These are phyloP conservation scores for Scedosporium dehoogii DNA, from an alignment of 2,329 filamentous ascomycete species.

Conservation along the genomic window DNA sequence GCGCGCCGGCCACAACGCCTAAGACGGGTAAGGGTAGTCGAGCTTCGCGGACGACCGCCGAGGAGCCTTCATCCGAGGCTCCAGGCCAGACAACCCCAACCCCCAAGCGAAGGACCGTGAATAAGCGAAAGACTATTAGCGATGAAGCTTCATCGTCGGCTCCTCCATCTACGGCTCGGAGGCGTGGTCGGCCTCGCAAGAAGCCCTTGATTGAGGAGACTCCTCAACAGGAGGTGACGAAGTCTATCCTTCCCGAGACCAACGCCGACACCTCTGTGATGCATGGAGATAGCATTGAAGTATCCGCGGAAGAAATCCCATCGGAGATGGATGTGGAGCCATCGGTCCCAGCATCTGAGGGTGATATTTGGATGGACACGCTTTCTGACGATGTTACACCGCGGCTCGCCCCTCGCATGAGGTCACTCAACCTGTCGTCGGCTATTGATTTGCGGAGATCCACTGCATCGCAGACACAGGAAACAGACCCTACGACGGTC, in stretches of 20 bases:
- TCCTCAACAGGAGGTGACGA: conserved; percentile 10
- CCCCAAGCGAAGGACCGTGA: background rate
- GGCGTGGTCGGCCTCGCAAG: conserved; percentile 4
- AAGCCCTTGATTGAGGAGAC: conserved; percentile 1
- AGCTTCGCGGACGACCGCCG: background rate
- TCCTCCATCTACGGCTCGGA: background rate
- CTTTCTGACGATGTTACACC: conserved; percentile 28
- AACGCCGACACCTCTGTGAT: conserved; percentile 2
- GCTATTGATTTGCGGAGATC: background rate
- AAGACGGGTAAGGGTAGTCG: background rate
- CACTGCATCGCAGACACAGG: background rate
- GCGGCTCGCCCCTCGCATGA: conserved; percentile 13
- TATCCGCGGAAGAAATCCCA: background rate
- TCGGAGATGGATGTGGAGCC: conserved; percentile 4
- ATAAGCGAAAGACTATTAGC: no score
- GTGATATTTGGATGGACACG: conserved; percentile 37
- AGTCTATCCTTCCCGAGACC: conserved; percentile 5
- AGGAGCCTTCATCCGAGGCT: background rate
- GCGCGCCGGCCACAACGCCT: background rate
- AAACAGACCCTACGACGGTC: background rate
- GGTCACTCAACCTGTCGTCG: background rate
- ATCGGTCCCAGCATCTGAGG: conserved; percentile 19
- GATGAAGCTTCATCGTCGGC: background rate
- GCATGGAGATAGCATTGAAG: background rate
- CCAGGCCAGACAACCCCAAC: background rate